phyloP scores from a whole-genome alignment of 2,329 filamentous ascomycete species.

The Coniella lustricola region DNA sequence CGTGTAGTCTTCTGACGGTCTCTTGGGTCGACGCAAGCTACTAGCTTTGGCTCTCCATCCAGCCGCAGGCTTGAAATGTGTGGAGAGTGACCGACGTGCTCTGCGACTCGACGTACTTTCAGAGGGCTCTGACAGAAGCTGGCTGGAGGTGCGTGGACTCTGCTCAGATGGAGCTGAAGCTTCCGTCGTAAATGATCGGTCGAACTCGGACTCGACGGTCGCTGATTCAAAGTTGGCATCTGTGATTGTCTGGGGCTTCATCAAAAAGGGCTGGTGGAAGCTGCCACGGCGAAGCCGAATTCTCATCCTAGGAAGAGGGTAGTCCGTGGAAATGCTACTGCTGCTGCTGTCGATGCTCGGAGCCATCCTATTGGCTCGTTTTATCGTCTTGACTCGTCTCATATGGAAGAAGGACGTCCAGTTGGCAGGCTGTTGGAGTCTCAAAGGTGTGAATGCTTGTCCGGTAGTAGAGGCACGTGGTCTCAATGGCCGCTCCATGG shows the following conservation, averaged over 20 bases:
- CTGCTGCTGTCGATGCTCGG: constrained; percentile 23
- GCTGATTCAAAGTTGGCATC: constrained; percentile 11
- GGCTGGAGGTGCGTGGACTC: constrained; percentile 3
- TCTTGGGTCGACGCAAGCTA: constrained; percentile 50
- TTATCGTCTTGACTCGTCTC: constrained; percentile 25
- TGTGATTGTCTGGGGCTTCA: constrained; percentile 25
- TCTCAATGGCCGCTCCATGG: constrained; percentile 29
- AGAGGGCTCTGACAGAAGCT: constrained; percentile 20
- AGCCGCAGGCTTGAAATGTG: constrained; percentile 51
- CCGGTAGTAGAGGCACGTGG: constrained; percentile 17
- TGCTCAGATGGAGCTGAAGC: constrained; percentile 5
- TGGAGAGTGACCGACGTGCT: constrained; percentile 48
- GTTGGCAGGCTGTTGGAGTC: constrained; percentile 19
- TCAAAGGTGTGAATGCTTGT: constrained; percentile 14
- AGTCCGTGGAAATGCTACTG: constrained; percentile 21
- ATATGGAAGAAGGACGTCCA: constrained; percentile 56
- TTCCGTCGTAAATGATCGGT: constrained; percentile 6
- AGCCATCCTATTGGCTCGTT: constrained; percentile 19
- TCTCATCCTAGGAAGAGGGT: constrained; percentile 25
- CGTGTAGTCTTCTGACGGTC: constrained; percentile 34
- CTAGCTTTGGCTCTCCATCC: constrained; percentile 51
- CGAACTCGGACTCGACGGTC: constrained; percentile 8
- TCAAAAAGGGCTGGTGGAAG: constrained; percentile 29
- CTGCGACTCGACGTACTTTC: constrained; percentile 37
- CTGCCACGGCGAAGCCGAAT: constrained; percentile 21